phyloP scores from a whole-genome alignment of 305 asterid species.

The Lippia alba region DNA sequence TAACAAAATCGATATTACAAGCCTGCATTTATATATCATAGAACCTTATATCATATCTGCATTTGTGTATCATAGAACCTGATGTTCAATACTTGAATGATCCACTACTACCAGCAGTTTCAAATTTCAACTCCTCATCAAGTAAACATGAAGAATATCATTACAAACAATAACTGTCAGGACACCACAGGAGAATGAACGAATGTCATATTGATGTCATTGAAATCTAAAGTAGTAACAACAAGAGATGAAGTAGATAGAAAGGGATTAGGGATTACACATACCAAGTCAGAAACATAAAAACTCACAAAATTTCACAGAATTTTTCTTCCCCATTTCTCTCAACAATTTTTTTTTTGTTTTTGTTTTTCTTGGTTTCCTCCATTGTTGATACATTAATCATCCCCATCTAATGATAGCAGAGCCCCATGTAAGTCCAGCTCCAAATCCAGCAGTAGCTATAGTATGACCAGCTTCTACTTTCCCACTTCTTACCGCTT shows the following conservation, averaged over 20 bases:
- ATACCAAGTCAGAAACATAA: conserved; percentile 5
- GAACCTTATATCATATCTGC: too few species aligned
- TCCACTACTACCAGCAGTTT: too few species aligned
- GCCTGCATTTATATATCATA: too few species aligned
- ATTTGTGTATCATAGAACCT: too few species aligned
- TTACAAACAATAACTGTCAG: background rate
- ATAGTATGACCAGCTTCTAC: conserved; percentile 77
- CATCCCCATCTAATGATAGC: conserved; percentile 89
- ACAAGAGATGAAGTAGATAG: background rate
- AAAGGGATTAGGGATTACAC: conserved; percentile 23
- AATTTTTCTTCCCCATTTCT: background rate
- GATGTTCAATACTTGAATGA: too few species aligned
- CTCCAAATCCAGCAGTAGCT: conserved; percentile 97
- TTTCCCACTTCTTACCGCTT: conserved; percentile 86
- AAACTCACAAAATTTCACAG: conserved; percentile 34
- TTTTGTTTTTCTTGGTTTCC: background rate
- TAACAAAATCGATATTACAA: too few species aligned
- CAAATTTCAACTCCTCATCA: background rate
- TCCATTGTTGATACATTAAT: background rate
- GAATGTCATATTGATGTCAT: conserved; percentile 15
- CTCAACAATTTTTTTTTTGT: too few species aligned
- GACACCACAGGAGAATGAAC: conserved; percentile 10
- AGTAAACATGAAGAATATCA: too few species aligned
- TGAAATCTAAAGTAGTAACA: conserved; percentile 3
- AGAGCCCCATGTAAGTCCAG: conserved; percentile 97